These are phyloP conservation scores for Stenocarpella maydis DNA, from an alignment of 2,329 filamentous ascomycete species.

Conservation along the genomic window DNA sequence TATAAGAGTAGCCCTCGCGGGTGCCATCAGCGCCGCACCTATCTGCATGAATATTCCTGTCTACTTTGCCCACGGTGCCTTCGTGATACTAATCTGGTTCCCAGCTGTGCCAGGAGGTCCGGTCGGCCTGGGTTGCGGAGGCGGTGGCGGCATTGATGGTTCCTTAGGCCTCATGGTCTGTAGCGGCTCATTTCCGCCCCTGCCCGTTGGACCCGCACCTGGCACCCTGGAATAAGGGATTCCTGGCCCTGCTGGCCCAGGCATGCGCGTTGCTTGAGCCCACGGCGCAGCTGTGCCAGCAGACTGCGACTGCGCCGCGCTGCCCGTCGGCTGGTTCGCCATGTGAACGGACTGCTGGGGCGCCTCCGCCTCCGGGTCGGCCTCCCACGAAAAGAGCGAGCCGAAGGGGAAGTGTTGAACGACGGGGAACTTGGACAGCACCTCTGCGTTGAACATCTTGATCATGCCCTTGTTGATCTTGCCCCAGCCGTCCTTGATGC, in stretches of 20 bases:
- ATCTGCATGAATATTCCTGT: neutral
- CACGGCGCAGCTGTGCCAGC: conserved; percentile 52
- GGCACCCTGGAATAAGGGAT: conserved; percentile 41
- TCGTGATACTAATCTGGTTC: conserved; percentile 34
- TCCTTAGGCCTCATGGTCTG: conserved; percentile 12
- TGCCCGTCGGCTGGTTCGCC: conserved; percentile 57
- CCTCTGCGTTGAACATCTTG: conserved; percentile 99
- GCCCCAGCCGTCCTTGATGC: conserved; percentile 91
- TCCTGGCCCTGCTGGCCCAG: conserved; percentile 45
- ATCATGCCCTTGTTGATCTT: conserved; percentile 99
- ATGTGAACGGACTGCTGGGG: conserved; percentile 64
- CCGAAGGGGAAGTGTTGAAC: conserved; percentile 96
- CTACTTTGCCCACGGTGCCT: conserved; percentile 36
- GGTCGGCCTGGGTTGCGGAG: conserved; percentile 18
- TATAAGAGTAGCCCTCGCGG: no score
- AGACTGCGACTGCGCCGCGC: conserved; percentile 41
- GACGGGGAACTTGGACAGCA: conserved; percentile 94
- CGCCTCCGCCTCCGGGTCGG: conserved; percentile 65
- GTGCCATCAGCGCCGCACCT: neutral
- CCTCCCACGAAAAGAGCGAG: conserved; percentile 79
- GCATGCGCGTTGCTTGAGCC: conserved; percentile 52
- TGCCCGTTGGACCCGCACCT: conserved; percentile 31
- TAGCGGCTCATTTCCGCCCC: conserved; percentile 10
- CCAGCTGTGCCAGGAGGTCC: conserved; percentile 35
- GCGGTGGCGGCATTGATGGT: neutral